Base-by-base conservation (phyloP, 2,329 filamentous ascomycete species). In the Diaporthe capsici region DNA sequence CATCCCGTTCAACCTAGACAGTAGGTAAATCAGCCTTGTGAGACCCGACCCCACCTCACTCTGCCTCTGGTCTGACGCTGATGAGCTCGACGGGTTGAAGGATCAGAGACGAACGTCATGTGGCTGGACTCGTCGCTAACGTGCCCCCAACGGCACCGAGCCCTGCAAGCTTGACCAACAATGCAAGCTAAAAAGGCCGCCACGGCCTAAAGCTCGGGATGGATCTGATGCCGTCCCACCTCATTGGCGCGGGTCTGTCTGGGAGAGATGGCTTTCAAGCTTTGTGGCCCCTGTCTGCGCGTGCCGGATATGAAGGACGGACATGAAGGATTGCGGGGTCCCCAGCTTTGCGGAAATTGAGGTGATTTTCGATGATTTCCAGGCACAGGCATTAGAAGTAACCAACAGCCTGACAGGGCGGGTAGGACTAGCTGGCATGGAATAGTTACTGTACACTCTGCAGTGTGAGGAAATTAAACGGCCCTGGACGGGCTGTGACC, bases 261-360 rank as follows among this genome's bases (percentile, higher is more conserved):
- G 34, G 49, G 25, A 51, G 44, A 73, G 71, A 55, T n/a, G 58
- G 51, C 58, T 57, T 47, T 53, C 65, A 70, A 70, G 65, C 65
- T 70, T 70, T 55, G 49, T 70, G 65, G 49, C 65, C 65, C 65
- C 65, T 70, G 65, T 70, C 65, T 39, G 65, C 49, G 65, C 31
- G 49, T 70, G 49, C 65, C 65, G 65, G 63, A 68, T 39, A 60
- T 72, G 53, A 58, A 49, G 68, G 53, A 17, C 44, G 63, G 65
- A 25, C 47, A 39, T 53, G 70, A 58, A 61, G 42, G 39, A 72
- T 39, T 72, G 53, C 31, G 55, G 70, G 53, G 70, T 61, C 55
- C 65, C 65, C 65, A 70, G 65, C 49, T 70, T 68, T 42, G 47
- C 65, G 65, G 65, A 70, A 55, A 70, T 70, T 70, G 49, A 39